Evolutionary conservation across 164 flowering plant species (phyloP).

Genomic region (Akebia trifoliata): DNA sequence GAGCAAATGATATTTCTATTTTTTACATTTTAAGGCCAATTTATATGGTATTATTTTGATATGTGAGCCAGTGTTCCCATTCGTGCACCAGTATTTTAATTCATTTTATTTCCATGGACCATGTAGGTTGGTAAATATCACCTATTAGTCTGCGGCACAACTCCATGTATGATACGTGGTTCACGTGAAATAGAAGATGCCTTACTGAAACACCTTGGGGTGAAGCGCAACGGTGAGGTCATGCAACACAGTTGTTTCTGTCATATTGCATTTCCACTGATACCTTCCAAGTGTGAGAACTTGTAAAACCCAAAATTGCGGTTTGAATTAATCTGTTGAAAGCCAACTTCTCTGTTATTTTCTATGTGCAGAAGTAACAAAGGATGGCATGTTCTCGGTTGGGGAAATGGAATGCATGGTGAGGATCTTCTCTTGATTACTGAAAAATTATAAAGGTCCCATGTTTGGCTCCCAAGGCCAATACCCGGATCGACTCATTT

Average conservation of each 20-base stretch:
- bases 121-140: slow-evolving; percentile 95
- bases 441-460: neutral
- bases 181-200: slow-evolving; percentile 93
- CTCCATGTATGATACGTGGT: slow-evolving; percentile 99
- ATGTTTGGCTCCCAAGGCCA: neutral
- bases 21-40: neutral
- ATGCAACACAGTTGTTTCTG: neutral
- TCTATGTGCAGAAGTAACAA: slow-evolving; percentile 79
- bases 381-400: slow-evolving; percentile 96
- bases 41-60: neutral
- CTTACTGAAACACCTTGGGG: slow-evolving; percentile 87
- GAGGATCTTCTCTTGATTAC: slow-evolving; percentile 17
- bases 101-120: slow-evolving; percentile 2
- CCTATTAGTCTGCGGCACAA: slow-evolving; percentile 93
- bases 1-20: slow-evolving; percentile 9
- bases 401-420: slow-evolving; percentile 99
- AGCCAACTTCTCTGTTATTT: neutral
- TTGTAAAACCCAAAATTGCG: slow-evolving; percentile 2
- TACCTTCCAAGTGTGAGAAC: neutral
- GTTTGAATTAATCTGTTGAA: neutral
- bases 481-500: neutral
- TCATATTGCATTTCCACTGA: neutral
- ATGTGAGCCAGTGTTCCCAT: slow-evolving; percentile 5
- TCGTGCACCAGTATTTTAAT: neutral
- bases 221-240: slow-evolving; percentile 86